Evolutionary conservation across 1,284 basidiomycete species (phyloP), one percentile per base, ranked within the genome.

Genomic region (Volvariella surrecta): DNA sequence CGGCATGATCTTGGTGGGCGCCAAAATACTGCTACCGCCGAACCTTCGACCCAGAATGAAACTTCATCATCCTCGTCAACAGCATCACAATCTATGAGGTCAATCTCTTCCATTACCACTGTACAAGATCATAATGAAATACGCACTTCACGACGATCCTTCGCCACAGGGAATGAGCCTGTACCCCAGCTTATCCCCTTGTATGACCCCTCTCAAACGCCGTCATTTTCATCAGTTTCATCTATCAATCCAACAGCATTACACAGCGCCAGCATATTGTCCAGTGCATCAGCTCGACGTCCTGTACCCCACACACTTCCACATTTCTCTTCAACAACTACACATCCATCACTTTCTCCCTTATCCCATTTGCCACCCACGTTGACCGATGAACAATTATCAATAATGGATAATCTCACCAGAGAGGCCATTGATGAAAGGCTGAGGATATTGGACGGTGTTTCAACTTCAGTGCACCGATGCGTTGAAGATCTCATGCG

Each of bases 341-440:
- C n/a, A n/a, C 24, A 6, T 28, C 6, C 24, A 28, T 28, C 24
- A 28, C 24, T 28, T 28, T 11, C 24, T 11, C 24, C 24, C 6
- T 28, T 11, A 17, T 63, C n/a, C n/a, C n/a, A n/a, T n/a, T n/a
- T 73, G 42, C 81, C 71, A 40, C 66, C 68, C 34, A 66, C 59
- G 42, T 56, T 79, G 50, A 79, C 72, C 30, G 77, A 77, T 35
- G 72, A 72, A 44, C 83, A 82, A 54, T 66, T 86, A 22, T 63
- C 61, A 17, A 58, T 68, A 28, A 63, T 86, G 57, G 85, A 89
- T 50, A 62, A 56, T 28, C 56, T 83, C 21, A 86, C 84, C 16
- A 68, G 87, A 39, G 82, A 86, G 52, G 83, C 83, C 3, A 85
- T 94, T 39, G 86, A 92, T 50, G 87, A 91, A 58, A 73, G 89